Evolutionary conservation across 2,329 filamentous ascomycete species (phyloP), one percentile per base, ranked within the genome.

Genomic region (Pseudogymnoascus sp.): DNA sequence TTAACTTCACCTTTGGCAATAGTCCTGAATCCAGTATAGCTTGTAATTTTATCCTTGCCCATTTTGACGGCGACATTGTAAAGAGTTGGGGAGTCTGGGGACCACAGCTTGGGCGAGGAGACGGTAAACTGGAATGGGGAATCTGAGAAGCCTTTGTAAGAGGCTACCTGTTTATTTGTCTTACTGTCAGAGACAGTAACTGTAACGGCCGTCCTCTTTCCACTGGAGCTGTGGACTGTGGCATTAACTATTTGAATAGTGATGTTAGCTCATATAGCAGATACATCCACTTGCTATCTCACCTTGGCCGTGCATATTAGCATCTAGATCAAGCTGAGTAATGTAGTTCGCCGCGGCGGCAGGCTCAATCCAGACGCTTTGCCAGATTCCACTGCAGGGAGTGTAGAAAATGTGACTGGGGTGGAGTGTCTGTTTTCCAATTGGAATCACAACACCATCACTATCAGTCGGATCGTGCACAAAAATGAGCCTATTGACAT

Each of bases 341-440:
- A 90, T 81, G 67, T 86, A 77, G 60, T 82, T 79, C 34, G 51
- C 8, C 0, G 29, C 29, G 29, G 74, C 66, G 0, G 81, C 85
- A n/a, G 82, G 78, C 71, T 88, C 84, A 1, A 91, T 75, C 87
- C 87, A 91, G 0, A 90, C 87, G 16, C 80, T 81, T 71, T 90
- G 87, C 88, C 88, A 91, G 67, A 91, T 90, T 4, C 88, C 88
- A 36, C 85, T 87, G 71, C 87, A 90, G 0, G 88, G 84, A 0
- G 84, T 85, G 71, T 90, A 90, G 72, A 88, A 90, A 65, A 90
- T 90, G 68, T 86, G 83, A 10, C 78, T 80, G 0, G 82, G 83
- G 0, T 73, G 75, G 0, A 81, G 70, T 0, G 80, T 82, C 71
- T 88, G 86, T 71, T 89, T 89, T 66, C 87, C 87, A 47, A 88